A percentile compares a stretch with the other conserved stretches of the same genome.
These are phyloP conservation scores for Trichoderma sp. DNA, from an alignment of 2,329 filamentous ascomycete genomes.

Conservation along the genomic window DNA sequence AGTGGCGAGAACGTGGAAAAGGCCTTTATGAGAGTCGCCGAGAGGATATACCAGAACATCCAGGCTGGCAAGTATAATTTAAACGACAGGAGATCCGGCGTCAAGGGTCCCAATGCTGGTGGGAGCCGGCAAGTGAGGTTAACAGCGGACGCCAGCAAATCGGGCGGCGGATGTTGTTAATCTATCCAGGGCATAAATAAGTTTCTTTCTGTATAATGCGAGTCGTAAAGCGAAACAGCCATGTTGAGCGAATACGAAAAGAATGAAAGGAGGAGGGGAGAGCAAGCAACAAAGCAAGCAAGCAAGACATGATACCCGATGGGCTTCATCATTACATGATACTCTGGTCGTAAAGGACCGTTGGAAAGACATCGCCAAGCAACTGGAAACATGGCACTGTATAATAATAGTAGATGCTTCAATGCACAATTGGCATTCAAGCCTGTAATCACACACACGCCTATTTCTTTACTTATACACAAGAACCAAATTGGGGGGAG, in stretches of 20 bases:
- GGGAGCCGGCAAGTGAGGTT: constrained; percentile 53
- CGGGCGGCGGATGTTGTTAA: constrained; percentile 53
- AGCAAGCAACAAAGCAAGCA: not conserved
- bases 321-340: constrained; percentile 23
- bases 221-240: constrained; percentile 3
- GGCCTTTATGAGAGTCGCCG: constrained; percentile 90
- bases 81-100: constrained; percentile 88
- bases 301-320: constrained; percentile 38
- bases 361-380: not conserved
- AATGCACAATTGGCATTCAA: constrained; percentile 34
- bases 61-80: constrained; percentile 93
- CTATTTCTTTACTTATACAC: not conserved
- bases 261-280: not conserved
- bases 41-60: constrained; percentile 96
- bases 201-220: constrained; percentile 3
- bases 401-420: constrained; percentile 39
- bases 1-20: constrained; percentile 91
- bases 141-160: constrained; percentile 45
- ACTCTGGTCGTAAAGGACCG: not conserved
- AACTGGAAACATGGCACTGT: constrained; percentile 10
- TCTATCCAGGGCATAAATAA: constrained; percentile 26
- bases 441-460: not conserved
- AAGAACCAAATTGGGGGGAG: constrained; percentile 28
- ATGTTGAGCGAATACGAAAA: not conserved
- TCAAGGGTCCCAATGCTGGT: constrained; percentile 71